Evolutionary conservation across 2,329 filamentous ascomycete genomes (phyloP).

Genomic region (Pestalotiopsis sp.): DNA sequence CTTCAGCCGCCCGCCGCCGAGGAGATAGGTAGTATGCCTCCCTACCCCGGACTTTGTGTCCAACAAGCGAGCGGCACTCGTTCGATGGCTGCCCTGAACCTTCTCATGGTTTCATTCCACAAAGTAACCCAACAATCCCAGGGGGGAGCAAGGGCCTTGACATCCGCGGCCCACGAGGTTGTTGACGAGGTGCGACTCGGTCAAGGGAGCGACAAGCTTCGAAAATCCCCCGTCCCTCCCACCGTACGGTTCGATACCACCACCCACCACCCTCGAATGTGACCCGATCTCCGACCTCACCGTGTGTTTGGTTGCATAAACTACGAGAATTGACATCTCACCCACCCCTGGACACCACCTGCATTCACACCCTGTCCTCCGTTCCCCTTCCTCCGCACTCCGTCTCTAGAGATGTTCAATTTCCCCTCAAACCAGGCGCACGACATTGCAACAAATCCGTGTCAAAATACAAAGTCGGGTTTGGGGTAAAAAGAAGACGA

Average conservation of each 20-base stretch:
- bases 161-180: constrained; percentile 2
- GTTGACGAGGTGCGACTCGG: neutral
- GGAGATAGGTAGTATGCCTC: neutral
- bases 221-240: neutral
- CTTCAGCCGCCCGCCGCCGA: constrained; percentile 6
- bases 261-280: neutral
- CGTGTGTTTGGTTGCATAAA: neutral
- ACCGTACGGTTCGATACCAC: neutral
- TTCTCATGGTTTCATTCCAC: neutral
- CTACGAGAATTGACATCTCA: neutral
- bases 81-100: neutral
- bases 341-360: neutral
- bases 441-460: too few species aligned
- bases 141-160: neutral
- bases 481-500: too few species aligned
- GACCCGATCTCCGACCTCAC: constrained; percentile 10
- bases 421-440: too few species aligned
- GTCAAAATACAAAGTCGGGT: too few species aligned
- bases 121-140: neutral
- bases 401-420: too few species aligned
- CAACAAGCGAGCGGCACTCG: neutral
- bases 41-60: neutral
- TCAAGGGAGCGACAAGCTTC: neutral
- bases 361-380: too few species aligned
- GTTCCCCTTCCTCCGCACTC: too few species aligned